Percentiles rank a stretch among this genome's conserved stretches.
Evolutionary conservation across 805 yeast genomes (phyloP).

Genomic region (Lipomyces chichibuensis): DNA sequence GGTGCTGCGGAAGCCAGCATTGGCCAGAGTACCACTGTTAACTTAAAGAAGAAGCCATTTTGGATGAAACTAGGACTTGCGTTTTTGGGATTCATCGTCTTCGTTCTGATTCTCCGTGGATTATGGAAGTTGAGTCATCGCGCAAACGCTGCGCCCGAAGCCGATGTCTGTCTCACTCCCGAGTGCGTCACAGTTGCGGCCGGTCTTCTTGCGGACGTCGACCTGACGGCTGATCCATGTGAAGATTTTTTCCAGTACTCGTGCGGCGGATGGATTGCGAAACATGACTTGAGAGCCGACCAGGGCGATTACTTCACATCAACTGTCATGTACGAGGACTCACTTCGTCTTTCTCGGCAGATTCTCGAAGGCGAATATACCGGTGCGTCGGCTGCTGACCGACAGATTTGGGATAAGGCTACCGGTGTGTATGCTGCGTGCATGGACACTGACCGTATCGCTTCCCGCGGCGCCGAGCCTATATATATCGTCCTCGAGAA

Average conservation of each 20-base stretch:
- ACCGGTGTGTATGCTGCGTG: slow-evolving; percentile 35
- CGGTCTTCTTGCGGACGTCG: slow-evolving; percentile 30
- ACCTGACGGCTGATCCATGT: slow-evolving; percentile 31
- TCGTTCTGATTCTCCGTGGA: slow-evolving; percentile 25
- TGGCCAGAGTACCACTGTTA: slow-evolving; percentile 1
- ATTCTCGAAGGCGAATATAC: slow-evolving; percentile 31
- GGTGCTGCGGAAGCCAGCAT: slow-evolving; percentile 26
- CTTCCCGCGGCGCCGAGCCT: slow-evolving; percentile 28
- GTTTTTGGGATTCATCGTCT: slow-evolving; percentile 14
- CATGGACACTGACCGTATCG: slow-evolving; percentile 32
- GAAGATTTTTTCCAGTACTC: slow-evolving; percentile 33
- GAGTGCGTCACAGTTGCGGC: slow-evolving; percentile 33
- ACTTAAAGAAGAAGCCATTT: slow-evolving; percentile 9
- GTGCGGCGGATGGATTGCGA: slow-evolving; percentile 34
- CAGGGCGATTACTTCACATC: slow-evolving; percentile 32
- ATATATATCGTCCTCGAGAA: slow-evolving; percentile 28
- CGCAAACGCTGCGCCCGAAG: not conserved
- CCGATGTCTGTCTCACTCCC: slow-evolving; percentile 28
- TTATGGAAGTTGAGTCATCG: slow-evolving; percentile 28
- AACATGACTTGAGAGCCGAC: slow-evolving; percentile 30
- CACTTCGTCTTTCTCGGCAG: slow-evolving; percentile 28
- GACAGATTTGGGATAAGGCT: slow-evolving; percentile 33
- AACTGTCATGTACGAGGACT: slow-evolving; percentile 30
- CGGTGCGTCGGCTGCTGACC: slow-evolving; percentile 25
- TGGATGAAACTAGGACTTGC: slow-evolving; percentile 24